Base-by-base conservation (phyloP, 208 protist genomes). In the Naegleria fowleri region DNA sequence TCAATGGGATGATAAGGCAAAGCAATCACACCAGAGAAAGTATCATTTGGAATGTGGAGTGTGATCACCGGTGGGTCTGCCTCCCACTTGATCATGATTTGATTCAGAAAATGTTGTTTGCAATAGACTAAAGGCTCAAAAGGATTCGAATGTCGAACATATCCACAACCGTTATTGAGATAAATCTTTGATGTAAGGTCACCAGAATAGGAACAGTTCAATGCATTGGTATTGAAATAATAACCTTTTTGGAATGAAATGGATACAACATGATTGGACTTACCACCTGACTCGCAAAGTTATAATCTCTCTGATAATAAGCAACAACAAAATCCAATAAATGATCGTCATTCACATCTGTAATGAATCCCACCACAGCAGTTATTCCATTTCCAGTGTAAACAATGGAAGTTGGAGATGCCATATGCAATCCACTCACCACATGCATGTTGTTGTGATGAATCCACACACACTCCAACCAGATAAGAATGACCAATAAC, bases 271-370 rank as follows among this genome's bases (percentile, higher is more conserved):
- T n/a, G n/a, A n/a, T n/a, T n/a, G n/a, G n/a, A 48, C 43, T 48
- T 75, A 75, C 25, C 25, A 29, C 58, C 3, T 16, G 3, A 75
- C 16, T 75, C 16, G 25, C 58, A 75, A 75, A 75, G 25, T 75
- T 75, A 75, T 75, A 75, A 29, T 75, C 58, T 75, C 58, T 75
- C 25, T 75, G 58, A 75, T 75, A 75, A 75, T 75, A 75, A 75
- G 19, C 58, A 22, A 75, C 16, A 5, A 75, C 25, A 75, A 75
- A 75, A 75, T 75, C 58, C 13, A 75, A 29, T 11, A 75, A 29
- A n/a, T 11, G 19, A 75, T 75, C 58, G 58, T 75, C 16, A 75
- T 75, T 75, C 25, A 75, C 58, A 16, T 75, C 58, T 3, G 13
- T 16, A 22, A 75, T 75, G 43, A 48, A 48, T 48, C 43, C 43